Evolutionary conservation across 2,329 filamentous ascomycete genomes (phyloP), one percentile per base, ranked within the genome.

Genomic region (Exophiala alcalophila): DNA sequence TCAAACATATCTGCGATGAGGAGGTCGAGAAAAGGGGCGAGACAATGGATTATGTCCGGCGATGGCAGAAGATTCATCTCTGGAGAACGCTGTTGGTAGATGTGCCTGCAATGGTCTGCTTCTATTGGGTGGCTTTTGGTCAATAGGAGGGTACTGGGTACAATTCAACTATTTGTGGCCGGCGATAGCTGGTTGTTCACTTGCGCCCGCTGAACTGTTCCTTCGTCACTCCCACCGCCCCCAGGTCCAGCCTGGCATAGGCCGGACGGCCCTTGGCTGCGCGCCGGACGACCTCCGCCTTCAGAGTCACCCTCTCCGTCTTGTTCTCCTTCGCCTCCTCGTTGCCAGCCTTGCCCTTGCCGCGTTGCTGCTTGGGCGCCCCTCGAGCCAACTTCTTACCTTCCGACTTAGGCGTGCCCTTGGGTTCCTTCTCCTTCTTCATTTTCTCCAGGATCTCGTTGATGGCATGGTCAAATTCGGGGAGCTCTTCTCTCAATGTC

Each of bases 161-260:
- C 33, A 19, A 19, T 18, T 19, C 19, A 25, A 25, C 11, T 3
- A 28, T 6, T 25, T 32, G n/a, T 24, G n/a, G 31, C 8, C 7
- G 7, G 20, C 9, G 10, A 8, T 14, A 8, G 9, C 11, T n/a
- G 18, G 25, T 21, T 16, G 10, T 29, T 20, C 31, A 32, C n/a
- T 37, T 37, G 6, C 27, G 25, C 32, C 28, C 37, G 15, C 31
- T 26, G 29, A 38, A 41, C 12, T 39, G 19, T 12, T 42, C 29
- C 30, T 35, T 49, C 6, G 41, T 48, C 15, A 52, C 28, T 9
- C 44, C 44, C 18, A 51, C 32, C 8, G 27, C 20, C 16, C 19
- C 49, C 32, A 51, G 21, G 20, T 48, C 49, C 40, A 48, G 26
- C 30, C 42, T 44, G 11, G 41, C 49, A 20, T 41, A 46, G 4